Conservation (phyloP, 2,329 filamentous ascomycete genomes). For the Colletotrichum gigasporum region DNA sequence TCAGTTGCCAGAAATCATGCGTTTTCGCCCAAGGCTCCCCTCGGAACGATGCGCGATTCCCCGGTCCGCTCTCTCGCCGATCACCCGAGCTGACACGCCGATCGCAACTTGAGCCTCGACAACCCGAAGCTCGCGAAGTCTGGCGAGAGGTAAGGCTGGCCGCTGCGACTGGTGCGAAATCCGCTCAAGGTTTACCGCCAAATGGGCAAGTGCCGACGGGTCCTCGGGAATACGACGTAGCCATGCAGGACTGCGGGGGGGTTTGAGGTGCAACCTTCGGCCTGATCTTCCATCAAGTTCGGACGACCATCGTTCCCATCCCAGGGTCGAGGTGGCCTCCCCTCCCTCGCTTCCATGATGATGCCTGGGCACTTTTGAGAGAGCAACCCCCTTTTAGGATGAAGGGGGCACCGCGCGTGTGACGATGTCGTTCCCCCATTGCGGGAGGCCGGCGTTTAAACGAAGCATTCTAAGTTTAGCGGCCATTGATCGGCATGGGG, state of each 20-base stretch:
- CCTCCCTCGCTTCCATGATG: not conserved
- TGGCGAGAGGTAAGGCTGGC: not conserved
- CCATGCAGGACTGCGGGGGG: not conserved
- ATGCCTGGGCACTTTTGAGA: not conserved
- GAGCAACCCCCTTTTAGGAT: not conserved
- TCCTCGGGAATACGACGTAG: not conserved
- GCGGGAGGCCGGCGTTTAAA: not conserved
- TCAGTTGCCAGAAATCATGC: not conserved
- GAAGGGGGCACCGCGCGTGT: not conserved
- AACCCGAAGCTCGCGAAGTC: not conserved
- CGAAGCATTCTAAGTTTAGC: not conserved
- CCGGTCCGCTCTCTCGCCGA: not conserved
- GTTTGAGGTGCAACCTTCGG: not conserved
- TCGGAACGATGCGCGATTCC: not conserved
- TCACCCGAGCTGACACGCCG: not conserved
- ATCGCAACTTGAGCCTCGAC: not conserved
- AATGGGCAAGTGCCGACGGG: not conserved
- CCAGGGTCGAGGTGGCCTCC: not conserved
- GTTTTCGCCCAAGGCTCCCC: too few relatives aligned
- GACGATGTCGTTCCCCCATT: not conserved
- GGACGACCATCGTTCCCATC: not conserved
- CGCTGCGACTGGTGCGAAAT: not conserved
- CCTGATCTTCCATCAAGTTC: slow-evolving; percentile 4
- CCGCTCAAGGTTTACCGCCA: not conserved
- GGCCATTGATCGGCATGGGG: not conserved